Evolutionary conservation across 208 protist species (phyloP), one percentile per base, ranked within the genome.

Genomic region (Blastocrithidia nonstop): DNA sequence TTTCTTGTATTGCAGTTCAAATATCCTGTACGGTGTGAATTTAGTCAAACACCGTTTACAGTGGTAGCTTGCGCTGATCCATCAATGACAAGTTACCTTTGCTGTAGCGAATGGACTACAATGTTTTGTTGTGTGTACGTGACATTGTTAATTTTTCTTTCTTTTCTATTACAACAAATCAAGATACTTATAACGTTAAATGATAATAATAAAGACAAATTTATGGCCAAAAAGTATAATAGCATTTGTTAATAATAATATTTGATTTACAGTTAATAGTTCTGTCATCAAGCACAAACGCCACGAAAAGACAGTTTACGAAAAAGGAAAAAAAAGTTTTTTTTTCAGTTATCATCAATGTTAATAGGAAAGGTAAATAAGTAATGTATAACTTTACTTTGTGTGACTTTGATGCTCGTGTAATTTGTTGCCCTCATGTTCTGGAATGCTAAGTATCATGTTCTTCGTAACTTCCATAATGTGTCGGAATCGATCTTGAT

Each of bases 401-500:
- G n/a, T n/a, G n/a, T n/a, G n/a, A n/a, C n/a, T n/a, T n/a, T n/a
- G n/a, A n/a, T n/a, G n/a, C n/a, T n/a, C n/a, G n/a, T n/a, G n/a
- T n/a, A n/a, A n/a, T n/a, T n/a, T n/a, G 9, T 5, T 15, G 36
- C 31, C 43, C 45, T 83, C 67, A 1, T 61, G 64, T 41, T 85
- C 41, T 11, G 74, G 76, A 23, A 81, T 83, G 4, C 74, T 84
- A 15, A 79, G 39, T 3, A 84, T 50, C 1, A 86, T 72, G 41
- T 83, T 66, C 38, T 66, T 69, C 2, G 76, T 67, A 31, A 91
- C 79, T 39, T 72, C 69, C 73, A 89, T 84, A 35, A 94, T 92
- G 66, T 94, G 82, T 48, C 90, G 92, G 52, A 96, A 97, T 11
- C 94, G 73, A 47, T 96, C 93, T 1, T 83, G 74, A 1, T 92